phyloP scores from a whole-genome alignment of 2,329 filamentous ascomycete genomes.

The Cercospora brassicicola region DNA sequence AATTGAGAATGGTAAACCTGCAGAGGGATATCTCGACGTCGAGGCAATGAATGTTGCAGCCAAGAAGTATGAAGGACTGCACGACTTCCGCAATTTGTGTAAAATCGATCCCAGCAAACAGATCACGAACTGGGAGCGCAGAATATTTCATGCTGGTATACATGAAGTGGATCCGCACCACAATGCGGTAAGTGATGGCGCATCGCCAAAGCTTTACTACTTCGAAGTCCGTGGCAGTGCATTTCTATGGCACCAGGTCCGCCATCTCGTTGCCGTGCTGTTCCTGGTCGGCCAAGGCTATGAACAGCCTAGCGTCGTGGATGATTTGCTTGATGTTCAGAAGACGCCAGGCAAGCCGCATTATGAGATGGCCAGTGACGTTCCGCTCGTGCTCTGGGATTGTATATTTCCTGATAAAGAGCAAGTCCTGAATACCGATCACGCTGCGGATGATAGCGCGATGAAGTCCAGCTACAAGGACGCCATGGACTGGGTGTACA shows the following conservation, averaged over 20 bases:
- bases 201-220: conserved; percentile 70
- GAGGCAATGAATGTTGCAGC: conserved; percentile 82
- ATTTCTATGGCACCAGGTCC: conserved; percentile 97
- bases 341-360: conserved; percentile 73
- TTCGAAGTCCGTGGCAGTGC: conserved; percentile 88
- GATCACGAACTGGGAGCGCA: conserved; percentile 76
- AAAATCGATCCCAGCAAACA: conserved; percentile 90
- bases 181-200: conserved; percentile 3
- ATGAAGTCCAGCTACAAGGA: conserved; percentile 52
- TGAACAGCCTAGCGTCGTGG: conserved; percentile 71
- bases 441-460: conserved; percentile 39
- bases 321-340: conserved; percentile 70
- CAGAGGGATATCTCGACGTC: conserved; percentile 80
- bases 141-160: conserved; percentile 78
- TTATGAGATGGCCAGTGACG: conserved; percentile 88
- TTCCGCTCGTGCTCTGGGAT: conserved; percentile 91
- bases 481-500: conserved; percentile 73
- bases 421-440: conserved; percentile 42
- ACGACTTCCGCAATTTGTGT: conserved; percentile 97
- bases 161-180: conserved; percentile 57
- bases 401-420: conserved; percentile 72
- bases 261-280: conserved; percentile 88
- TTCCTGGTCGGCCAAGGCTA: conserved; percentile 89
- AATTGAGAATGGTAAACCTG: conserved; percentile 20
- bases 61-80: conserved; percentile 72